A percentile compares a stretch with the other conserved stretches of the same genome.
Evolutionary conservation across 2,329 filamentous ascomycete genomes (phyloP).

Genomic region (Cladosporium oxysporum): DNA sequence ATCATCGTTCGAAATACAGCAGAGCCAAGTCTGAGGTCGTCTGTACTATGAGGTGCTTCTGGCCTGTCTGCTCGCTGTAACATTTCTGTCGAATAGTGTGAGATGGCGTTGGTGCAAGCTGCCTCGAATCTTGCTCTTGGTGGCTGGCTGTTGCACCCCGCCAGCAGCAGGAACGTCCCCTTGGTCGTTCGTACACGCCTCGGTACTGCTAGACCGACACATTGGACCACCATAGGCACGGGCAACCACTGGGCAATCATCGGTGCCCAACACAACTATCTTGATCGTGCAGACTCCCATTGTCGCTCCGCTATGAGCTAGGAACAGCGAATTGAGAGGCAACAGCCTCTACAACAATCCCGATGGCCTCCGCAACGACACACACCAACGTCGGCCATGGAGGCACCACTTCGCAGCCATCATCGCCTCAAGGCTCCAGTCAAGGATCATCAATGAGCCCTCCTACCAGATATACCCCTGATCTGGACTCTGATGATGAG

Average conservation of each 20-base stretch:
- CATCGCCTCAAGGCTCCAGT: background rate
- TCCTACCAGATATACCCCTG: conserved; percentile 23
- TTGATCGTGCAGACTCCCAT: background rate
- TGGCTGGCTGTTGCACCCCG: background rate
- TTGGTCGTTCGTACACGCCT: background rate
- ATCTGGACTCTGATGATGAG: conserved; percentile 29
- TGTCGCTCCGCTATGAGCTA: background rate
- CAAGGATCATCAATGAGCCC: background rate
- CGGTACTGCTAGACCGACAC: background rate
- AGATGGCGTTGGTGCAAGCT: background rate
- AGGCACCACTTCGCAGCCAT: background rate
- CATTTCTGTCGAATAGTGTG: background rate
- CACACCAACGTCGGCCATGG: background rate
- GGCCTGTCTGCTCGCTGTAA: background rate
- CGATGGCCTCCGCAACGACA: background rate
- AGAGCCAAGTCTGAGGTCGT: background rate
- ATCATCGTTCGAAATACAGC: background rate
- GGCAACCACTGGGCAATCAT: background rate
- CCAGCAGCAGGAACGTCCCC: background rate
- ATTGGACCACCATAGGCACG: background rate
- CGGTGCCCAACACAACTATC: background rate
- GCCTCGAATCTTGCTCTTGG: background rate
- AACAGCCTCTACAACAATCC: background rate
- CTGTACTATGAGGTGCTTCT: background rate
- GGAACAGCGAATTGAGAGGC: background rate